A percentile compares a stretch with the other conserved stretches of the same genome.
Conservation (phyloP, 768 basidiomycete genomes). For the Rhizopogon vesiculosus region DNA sequence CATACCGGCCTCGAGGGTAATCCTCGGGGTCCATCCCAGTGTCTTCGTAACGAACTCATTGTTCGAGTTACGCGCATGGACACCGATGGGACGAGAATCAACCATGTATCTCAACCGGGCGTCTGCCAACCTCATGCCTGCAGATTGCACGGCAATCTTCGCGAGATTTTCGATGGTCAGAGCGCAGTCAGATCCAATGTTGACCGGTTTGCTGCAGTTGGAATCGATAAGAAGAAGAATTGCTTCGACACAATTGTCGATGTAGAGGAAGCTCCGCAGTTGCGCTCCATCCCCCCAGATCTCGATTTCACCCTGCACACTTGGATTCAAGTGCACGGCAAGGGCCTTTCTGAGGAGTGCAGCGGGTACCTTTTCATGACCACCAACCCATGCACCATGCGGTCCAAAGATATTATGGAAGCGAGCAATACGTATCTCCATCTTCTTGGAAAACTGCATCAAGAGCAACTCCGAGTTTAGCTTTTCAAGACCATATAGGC, state of each 20-base stretch:
- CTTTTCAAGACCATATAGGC: conserved; percentile 58
- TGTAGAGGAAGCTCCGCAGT: conserved; percentile 51
- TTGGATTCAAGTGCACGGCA: conserved; percentile 17
- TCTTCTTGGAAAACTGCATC: conserved; percentile 20
- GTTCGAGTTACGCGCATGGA: conserved; percentile 47
- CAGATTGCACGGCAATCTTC: conserved; percentile 30
- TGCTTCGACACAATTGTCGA: conserved; percentile 50
- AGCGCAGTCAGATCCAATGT: conserved; percentile 47
- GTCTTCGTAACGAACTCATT: conserved; percentile 30
- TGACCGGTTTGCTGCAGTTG: conserved; percentile 31
- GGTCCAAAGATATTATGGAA: conserved; percentile 62
- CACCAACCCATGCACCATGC: conserved; percentile 45
- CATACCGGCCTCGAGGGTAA: conserved; percentile 44
- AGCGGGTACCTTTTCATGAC: conserved; percentile 56
- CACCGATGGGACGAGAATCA: conserved; percentile 36
- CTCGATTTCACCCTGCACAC: conserved; percentile 30
- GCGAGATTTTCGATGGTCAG: conserved; percentile 41
- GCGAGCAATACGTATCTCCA: conserved; percentile 43
- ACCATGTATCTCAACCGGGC: conserved; percentile 24
- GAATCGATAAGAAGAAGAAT: conserved; percentile 40
- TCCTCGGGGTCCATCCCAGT: conserved; percentile 40
- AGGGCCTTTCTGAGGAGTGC: conserved; percentile 52
- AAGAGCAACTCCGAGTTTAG: conserved; percentile 45
- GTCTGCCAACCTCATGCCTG: conserved; percentile 22
- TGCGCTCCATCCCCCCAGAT: conserved; percentile 57